Evolutionary conservation across 331 rosid genomes (phyloP).

Genomic region (Telfairia occidentalis): DNA sequence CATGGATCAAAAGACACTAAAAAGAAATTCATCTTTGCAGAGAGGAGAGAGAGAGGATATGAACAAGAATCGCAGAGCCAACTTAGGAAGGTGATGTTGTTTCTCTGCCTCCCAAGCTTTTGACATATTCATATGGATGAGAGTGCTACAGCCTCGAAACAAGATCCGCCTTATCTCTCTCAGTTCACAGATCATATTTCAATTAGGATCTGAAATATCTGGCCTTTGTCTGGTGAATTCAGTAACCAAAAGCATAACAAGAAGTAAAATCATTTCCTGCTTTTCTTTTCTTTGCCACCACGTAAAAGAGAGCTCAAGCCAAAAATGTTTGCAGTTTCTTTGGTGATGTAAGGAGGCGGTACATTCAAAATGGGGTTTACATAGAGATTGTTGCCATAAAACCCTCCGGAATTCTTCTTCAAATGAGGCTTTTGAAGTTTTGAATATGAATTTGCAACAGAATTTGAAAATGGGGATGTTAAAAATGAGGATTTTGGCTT

Average conservation of each 20-base stretch:
- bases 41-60: neutral
- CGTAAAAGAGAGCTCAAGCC: slow-evolving; percentile 61
- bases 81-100: slow-evolving; percentile 5
- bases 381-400: slow-evolving; percentile 34
- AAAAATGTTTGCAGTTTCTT: slow-evolving; percentile 49
- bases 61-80: slow-evolving; percentile 1
- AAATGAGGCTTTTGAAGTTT: slow-evolving; percentile 36
- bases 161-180: neutral
- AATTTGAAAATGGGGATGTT: slow-evolving; percentile 22
- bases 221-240: neutral
- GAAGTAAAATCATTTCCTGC: slow-evolving; percentile 33
- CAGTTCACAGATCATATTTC: slow-evolving; percentile 13
- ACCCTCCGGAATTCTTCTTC: slow-evolving; percentile 55
- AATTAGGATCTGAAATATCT: neutral
- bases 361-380: slow-evolving; percentile 63
- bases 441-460: slow-evolving; percentile 23
- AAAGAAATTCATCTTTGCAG: neutral
- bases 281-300: slow-evolving; percentile 47
- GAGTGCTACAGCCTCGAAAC: neutral
- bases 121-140: slow-evolving; percentile 4
- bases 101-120: slow-evolving; percentile 7
- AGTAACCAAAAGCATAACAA: neutral
- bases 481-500: slow-evolving; percentile 8
- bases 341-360: slow-evolving; percentile 53
- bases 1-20: neutral